Evolutionary conservation across 1,284 basidiomycete species (phyloP).

Genomic region (Cutaneotrichosporon sp.): DNA sequence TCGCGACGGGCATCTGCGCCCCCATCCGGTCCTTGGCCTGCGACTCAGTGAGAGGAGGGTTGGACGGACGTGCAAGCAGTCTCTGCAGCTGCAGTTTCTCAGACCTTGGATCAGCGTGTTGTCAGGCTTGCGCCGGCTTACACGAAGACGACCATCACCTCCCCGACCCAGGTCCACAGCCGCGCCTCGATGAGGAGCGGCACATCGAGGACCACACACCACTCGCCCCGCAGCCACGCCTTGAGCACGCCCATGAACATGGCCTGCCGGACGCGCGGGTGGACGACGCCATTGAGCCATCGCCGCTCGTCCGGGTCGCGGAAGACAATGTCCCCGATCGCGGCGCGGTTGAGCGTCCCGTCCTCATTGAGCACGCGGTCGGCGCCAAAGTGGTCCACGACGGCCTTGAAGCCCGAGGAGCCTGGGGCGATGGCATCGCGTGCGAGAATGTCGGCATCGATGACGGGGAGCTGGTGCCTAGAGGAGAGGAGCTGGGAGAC

Average conservation of each 20-base stretch:
- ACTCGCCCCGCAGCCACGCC: conserved; percentile 72
- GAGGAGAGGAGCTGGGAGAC: conserved; percentile 67
- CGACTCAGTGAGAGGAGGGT: conserved; percentile 52
- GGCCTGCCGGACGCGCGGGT: conserved; percentile 74
- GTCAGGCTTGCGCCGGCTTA: conserved; percentile 23
- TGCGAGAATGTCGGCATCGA: conserved; percentile 90
- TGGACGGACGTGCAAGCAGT: conserved; percentile 60
- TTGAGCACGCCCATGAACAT: conserved; percentile 67
- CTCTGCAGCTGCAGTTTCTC: conserved; percentile 66
- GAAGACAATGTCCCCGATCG: conserved; percentile 82
- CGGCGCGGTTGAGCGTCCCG: conserved; percentile 73
- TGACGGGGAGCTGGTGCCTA: conserved; percentile 62
- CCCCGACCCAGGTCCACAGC: conserved; percentile 77
- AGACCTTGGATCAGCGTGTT: conserved; percentile 56
- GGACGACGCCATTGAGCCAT: conserved; percentile 77
- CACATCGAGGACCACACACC: conserved; percentile 80
- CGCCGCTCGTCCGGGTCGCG: conserved; percentile 66
- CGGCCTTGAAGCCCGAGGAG: conserved; percentile 64
- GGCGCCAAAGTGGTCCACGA: conserved; percentile 67
- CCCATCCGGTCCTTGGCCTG: conserved; percentile 67
- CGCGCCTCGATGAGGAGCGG: conserved; percentile 90
- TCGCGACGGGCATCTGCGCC: conserved; percentile 72
- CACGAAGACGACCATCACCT: conserved; percentile 75
- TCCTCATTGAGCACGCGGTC: conserved; percentile 60
- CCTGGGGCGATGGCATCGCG: conserved; percentile 83